A percentile compares a stretch with the other conserved stretches of the same genome.
These are phyloP conservation scores for Chytriomyces hyalinus DNA, from an alignment of 192 early-diverging fungal genomes.

Conservation along the genomic window DNA sequence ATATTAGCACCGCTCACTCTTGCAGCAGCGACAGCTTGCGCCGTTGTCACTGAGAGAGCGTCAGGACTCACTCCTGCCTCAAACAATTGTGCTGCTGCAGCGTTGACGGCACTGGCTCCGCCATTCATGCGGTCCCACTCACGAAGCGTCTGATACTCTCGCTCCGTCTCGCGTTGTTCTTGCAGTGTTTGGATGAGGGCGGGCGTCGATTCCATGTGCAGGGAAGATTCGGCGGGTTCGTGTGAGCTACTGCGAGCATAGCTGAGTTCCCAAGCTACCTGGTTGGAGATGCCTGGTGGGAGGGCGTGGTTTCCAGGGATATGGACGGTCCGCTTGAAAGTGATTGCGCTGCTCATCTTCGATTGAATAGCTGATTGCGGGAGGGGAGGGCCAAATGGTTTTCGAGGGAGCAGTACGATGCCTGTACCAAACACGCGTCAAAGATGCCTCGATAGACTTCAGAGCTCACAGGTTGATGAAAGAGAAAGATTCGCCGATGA, in stretches of 20 bases:
- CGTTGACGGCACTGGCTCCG: slow-evolving; percentile 21
- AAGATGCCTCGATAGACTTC: too few species aligned
- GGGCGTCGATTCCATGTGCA: background rate
- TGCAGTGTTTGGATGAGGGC: background rate
- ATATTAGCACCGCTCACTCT: background rate
- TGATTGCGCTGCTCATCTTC: background rate
- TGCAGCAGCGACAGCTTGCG: background rate
- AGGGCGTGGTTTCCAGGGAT: slow-evolving; percentile 35
- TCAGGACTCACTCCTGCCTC: background rate
- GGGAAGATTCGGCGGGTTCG: slow-evolving; percentile 4
- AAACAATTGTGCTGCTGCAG: slow-evolving; percentile 12
- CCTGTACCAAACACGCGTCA: too few species aligned
- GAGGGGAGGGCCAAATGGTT: background rate
- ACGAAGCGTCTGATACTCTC: slow-evolving; percentile 28
- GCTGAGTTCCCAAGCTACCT: slow-evolving; percentile 33
- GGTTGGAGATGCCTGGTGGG: slow-evolving; percentile 31
- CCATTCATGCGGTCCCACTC: slow-evolving; percentile 28
- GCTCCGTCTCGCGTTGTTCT: slow-evolving; percentile 2
- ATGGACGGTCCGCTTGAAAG: slow-evolving; percentile 36
- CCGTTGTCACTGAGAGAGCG: background rate
- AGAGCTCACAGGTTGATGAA: too few species aligned
- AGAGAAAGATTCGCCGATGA: too few species aligned
- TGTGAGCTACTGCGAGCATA: slow-evolving; percentile 16
- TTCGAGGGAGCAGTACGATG: background rate
- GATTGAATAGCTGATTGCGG: background rate